phyloP scores from a whole-genome alignment of 345 rosid species.

The Rhodamnia rubescens region DNA sequence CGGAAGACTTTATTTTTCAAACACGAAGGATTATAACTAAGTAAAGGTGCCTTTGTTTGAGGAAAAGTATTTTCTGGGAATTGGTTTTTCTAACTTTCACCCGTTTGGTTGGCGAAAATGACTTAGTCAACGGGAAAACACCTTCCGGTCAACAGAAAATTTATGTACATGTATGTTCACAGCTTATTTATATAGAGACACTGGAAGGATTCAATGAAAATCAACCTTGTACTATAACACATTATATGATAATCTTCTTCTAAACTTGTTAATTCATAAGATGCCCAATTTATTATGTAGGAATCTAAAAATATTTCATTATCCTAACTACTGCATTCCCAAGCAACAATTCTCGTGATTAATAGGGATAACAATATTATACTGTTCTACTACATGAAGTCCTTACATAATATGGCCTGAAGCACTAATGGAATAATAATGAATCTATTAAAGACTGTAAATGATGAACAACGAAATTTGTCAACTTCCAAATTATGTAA shows the following conservation, averaged over 20 bases:
- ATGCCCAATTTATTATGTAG: not conserved
- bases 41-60: too few relatives aligned
- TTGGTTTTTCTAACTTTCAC: too few relatives aligned
- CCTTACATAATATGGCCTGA: not conserved
- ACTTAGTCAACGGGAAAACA: too few relatives aligned
- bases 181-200: not conserved
- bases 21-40: not conserved
- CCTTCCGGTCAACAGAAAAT: too few relatives aligned
- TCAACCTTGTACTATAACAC: not conserved
- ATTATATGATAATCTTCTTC: not conserved
- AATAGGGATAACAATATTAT: not conserved
- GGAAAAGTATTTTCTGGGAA: not conserved
- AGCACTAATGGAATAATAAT: not conserved
- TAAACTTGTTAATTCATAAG: not conserved
- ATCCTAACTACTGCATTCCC: not conserved
- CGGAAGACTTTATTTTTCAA: not conserved
- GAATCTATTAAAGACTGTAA: not conserved
- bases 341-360: not conserved
- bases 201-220: not conserved
- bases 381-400: too few relatives aligned
- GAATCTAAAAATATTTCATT: not conserved
- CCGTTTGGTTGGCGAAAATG: too few relatives aligned
- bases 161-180: not conserved
- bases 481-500: too few relatives aligned
- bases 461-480: not conserved